These are phyloP conservation scores for Triticum dicoccoides DNA, from an alignment of 176 grass and related monocot species.

Conservation along the genomic window DNA sequence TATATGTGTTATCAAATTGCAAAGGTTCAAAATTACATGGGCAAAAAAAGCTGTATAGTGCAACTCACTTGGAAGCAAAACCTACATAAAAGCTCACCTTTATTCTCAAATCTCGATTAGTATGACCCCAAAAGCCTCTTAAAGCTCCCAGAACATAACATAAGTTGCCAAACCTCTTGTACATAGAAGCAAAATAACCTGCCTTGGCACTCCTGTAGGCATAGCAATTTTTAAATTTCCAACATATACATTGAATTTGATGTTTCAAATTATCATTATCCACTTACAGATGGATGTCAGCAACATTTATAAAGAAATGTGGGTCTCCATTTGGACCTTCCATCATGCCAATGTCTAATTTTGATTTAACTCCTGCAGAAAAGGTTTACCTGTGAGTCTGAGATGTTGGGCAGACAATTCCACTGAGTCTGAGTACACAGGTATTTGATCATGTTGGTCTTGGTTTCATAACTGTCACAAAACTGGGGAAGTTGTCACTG, in stretches of 20 bases:
- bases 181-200: slow-evolving; percentile 90
- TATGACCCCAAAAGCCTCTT: slow-evolving; percentile 82
- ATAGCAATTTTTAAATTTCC: slow-evolving; percentile 6
- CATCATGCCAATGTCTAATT: slow-evolving; percentile 86
- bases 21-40: background rate
- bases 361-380: slow-evolving; percentile 72
- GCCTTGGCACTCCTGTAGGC: slow-evolving; percentile 87
- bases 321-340: slow-evolving; percentile 48
- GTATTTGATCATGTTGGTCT: background rate
- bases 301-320: slow-evolving; percentile 94
- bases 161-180: slow-evolving; percentile 88
- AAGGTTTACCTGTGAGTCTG: slow-evolving; percentile 19
- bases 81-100: slow-evolving; percentile 54
- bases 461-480: background rate
- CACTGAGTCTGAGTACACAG: background rate
- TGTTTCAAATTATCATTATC: background rate
- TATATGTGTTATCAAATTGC: slow-evolving; percentile 15
- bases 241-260: slow-evolving; percentile 19
- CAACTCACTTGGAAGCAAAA: slow-evolving; percentile 13
- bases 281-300: slow-evolving; percentile 95
- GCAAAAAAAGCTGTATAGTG: slow-evolving; percentile 23
- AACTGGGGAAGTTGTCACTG: background rate
- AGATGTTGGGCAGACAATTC: slow-evolving; percentile 1
- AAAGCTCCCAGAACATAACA: slow-evolving; percentile 89
- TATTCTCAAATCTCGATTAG: slow-evolving; percentile 73